phyloP scores from a whole-genome alignment of 257 asterid genomes.

The Linderniella brevidens region DNA sequence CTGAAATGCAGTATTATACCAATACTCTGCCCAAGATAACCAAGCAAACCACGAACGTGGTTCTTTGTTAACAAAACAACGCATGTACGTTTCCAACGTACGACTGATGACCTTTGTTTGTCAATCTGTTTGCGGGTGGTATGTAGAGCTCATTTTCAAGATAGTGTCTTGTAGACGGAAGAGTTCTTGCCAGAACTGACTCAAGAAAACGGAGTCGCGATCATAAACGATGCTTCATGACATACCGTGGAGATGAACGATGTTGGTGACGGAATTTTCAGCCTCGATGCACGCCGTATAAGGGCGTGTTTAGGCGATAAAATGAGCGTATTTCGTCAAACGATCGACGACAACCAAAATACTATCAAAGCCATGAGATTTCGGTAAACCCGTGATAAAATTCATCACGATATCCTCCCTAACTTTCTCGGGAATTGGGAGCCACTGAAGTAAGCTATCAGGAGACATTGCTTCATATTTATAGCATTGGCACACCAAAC shows the following conservation, averaged over 20 bases:
- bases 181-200: neutral
- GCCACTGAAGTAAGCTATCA: neutral
- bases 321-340: neutral
- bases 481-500: neutral
- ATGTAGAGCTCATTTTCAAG: neutral
- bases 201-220: neutral
- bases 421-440: neutral
- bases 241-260: neutral
- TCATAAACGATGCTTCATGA: neutral
- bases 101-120: neutral
- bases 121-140: neutral
- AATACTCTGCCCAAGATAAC: conserved; percentile 3
- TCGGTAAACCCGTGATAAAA: neutral
- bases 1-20: neutral
- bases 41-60: neutral
- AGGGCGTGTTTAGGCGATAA: neutral
- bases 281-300: neutral
- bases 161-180: neutral
- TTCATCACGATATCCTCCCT: neutral
- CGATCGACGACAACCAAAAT: neutral
- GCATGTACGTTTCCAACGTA: neutral
- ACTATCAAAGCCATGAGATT: neutral
- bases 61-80: neutral
- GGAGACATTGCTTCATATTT: neutral
- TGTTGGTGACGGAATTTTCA: neutral